Conservation (phyloP, 1,284 basidiomycete genomes). For the Apiotrichum siamense region DNA sequence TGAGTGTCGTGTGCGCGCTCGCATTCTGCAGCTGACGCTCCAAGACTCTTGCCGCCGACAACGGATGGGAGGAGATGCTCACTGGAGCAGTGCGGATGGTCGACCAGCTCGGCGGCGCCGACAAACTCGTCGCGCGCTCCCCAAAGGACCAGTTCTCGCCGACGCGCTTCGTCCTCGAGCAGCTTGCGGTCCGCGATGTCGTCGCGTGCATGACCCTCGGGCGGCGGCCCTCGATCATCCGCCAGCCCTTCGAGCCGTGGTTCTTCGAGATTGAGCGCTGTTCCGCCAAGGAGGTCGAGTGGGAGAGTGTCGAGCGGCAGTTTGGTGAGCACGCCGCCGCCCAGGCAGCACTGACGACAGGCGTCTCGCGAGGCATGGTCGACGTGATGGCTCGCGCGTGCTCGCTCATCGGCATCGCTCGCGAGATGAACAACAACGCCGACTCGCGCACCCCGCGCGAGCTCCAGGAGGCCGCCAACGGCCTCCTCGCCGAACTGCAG, state of each 20-base stretch:
- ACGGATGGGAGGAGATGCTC: slow-evolving; percentile 41
- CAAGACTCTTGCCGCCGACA: slow-evolving; percentile 38
- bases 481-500: slow-evolving; percentile 32
- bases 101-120: slow-evolving; percentile 36
- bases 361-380: slow-evolving; percentile 40
- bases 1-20: slow-evolving; percentile 11
- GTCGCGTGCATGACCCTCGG: slow-evolving; percentile 44
- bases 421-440: slow-evolving; percentile 10
- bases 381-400: slow-evolving; percentile 39
- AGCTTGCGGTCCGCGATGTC: slow-evolving; percentile 41
- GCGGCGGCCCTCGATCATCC: slow-evolving; percentile 32
- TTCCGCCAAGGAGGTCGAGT: slow-evolving; percentile 32
- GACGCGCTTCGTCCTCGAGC: slow-evolving; percentile 41
- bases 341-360: slow-evolving; percentile 1
- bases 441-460: slow-evolving; percentile 11
- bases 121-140: slow-evolving; percentile 27
- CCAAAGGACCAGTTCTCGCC: slow-evolving; percentile 26
- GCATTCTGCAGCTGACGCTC: not conserved
- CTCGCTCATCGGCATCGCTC: slow-evolving; percentile 22
- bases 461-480: slow-evolving; percentile 27
- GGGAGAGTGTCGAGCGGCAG: slow-evolving; percentile 40
- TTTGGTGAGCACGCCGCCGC: slow-evolving; percentile 28
- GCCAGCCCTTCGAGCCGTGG: slow-evolving; percentile 38
- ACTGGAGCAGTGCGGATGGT: slow-evolving; percentile 30
- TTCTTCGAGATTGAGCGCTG: slow-evolving; percentile 42